These are phyloP conservation scores for Begonia loranthoides DNA, from an alignment of 306 rosid species.

Conservation along the genomic window DNA sequence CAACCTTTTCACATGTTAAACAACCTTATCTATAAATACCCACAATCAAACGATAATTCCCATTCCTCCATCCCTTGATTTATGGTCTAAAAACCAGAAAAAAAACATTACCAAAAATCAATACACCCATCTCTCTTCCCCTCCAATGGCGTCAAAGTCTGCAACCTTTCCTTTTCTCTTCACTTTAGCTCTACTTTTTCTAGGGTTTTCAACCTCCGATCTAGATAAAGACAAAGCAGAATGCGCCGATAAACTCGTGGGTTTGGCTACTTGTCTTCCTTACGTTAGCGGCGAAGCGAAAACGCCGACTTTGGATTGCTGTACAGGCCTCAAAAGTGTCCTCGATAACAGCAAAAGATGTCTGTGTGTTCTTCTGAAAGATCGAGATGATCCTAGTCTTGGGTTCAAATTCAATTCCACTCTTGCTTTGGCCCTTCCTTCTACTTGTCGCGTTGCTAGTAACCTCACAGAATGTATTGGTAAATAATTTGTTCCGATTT, in stretches of 20 bases:
- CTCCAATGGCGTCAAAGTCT: slow-evolving; percentile 15
- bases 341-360: slow-evolving; percentile 44
- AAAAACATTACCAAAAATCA: too few species aligned
- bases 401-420: slow-evolving; percentile 46
- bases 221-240: slow-evolving; percentile 53
- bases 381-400: slow-evolving; percentile 57
- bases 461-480: slow-evolving; percentile 48
- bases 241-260: slow-evolving; percentile 41
- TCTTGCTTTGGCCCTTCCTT: slow-evolving; percentile 46
- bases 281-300: slow-evolving; percentile 48
- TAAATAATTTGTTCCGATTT: too few species aligned
- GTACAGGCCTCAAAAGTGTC: slow-evolving; percentile 45
- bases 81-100: too few species aligned
- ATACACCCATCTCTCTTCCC: not conserved
- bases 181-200: slow-evolving; percentile 1
- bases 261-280: slow-evolving; percentile 44
- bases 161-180: slow-evolving; percentile 4
- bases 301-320: slow-evolving; percentile 53
- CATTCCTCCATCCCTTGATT: too few species aligned
- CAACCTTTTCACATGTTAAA: too few species aligned
- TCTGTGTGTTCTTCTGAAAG: slow-evolving; percentile 54
- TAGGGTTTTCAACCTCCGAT: slow-evolving; percentile 25
- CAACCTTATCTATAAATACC: too few species aligned
- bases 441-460: slow-evolving; percentile 31
- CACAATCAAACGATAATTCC: too few species aligned